These are phyloP conservation scores for Meyerozyma elateridarum DNA, from an alignment of 1,139 yeast species.

Conservation along the genomic window DNA sequence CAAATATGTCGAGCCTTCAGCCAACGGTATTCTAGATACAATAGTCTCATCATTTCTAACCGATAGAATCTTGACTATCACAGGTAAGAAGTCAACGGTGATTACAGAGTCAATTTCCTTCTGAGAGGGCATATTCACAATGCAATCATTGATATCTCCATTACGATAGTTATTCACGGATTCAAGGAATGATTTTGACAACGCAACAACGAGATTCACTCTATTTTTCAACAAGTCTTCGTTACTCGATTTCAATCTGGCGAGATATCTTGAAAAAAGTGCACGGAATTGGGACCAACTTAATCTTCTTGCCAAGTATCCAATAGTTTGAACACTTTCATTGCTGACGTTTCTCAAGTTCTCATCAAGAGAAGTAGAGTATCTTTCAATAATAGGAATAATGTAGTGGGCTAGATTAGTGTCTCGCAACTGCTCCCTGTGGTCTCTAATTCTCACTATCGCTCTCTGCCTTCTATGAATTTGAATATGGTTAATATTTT, in stretches of 20 bases:
- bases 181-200: conserved; percentile 49
- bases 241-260: conserved; percentile 45
- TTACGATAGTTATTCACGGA: conserved; percentile 9
- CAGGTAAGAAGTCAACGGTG: conserved; percentile 56
- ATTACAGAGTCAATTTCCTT: conserved; percentile 51
- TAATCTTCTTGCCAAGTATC: conserved; percentile 52
- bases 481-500: conserved; percentile 79
- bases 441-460: conserved; percentile 49
- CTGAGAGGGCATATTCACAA: conserved; percentile 26
- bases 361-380: conserved; percentile 53
- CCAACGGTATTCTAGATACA: conserved; percentile 68
- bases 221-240: conserved; percentile 53
- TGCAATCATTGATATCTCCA: conserved; percentile 15
- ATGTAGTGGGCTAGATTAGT: conserved; percentile 72
- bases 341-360: conserved; percentile 68
- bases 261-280: conserved; percentile 63
- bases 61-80: conserved; percentile 54
- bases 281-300: conserved; percentile 84
- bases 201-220: conserved; percentile 59
- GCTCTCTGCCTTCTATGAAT: conserved; percentile 83
- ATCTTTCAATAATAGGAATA: conserved; percentile 80
- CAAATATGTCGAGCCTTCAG: conserved; percentile 76
- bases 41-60: conserved; percentile 76
- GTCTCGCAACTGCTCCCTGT: conserved; percentile 43
- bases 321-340: conserved; percentile 66